A percentile compares a stretch with the other conserved stretches of the same genome.
Evolutionary conservation across 768 basidiomycete genomes (phyloP).

Genomic region (Boletus fagicola): DNA sequence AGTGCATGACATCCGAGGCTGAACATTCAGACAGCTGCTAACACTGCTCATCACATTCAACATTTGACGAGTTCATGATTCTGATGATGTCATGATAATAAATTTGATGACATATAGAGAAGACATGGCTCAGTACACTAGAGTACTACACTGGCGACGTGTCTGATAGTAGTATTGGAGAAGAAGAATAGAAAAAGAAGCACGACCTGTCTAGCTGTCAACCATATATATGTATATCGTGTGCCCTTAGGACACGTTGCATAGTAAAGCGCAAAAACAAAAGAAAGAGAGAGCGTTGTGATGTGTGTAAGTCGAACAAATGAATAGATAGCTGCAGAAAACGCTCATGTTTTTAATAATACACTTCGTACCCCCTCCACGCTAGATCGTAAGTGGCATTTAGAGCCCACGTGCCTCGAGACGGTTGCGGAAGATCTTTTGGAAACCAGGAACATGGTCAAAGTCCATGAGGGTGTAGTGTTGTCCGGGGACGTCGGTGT

Average conservation of each 20-base stretch:
- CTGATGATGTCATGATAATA: background rate
- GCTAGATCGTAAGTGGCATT: background rate
- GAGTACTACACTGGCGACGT: background rate
- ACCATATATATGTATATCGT: background rate
- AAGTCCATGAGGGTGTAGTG: conserved; percentile 34
- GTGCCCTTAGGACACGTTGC: background rate
- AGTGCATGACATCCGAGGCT: background rate
- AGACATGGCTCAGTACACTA: background rate
- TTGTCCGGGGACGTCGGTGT: conserved; percentile 28
- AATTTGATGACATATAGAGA: background rate
- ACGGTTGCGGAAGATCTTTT: conserved; percentile 28
- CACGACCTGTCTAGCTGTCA: background rate
- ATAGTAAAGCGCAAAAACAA: background rate
- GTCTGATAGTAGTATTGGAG: background rate
- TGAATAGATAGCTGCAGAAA: background rate
- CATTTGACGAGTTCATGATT: background rate
- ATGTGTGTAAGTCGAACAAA: background rate
- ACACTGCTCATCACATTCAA: background rate
- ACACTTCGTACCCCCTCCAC: background rate
- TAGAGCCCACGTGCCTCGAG: conserved; percentile 29
- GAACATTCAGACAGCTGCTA: background rate
- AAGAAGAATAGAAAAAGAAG: background rate
- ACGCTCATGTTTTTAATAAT: background rate
- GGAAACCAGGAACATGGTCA: conserved; percentile 31
- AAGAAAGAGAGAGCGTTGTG: background rate